phyloP scores from a whole-genome alignment of 768 basidiomycete species.

The Lactifluus subvellereus region DNA sequence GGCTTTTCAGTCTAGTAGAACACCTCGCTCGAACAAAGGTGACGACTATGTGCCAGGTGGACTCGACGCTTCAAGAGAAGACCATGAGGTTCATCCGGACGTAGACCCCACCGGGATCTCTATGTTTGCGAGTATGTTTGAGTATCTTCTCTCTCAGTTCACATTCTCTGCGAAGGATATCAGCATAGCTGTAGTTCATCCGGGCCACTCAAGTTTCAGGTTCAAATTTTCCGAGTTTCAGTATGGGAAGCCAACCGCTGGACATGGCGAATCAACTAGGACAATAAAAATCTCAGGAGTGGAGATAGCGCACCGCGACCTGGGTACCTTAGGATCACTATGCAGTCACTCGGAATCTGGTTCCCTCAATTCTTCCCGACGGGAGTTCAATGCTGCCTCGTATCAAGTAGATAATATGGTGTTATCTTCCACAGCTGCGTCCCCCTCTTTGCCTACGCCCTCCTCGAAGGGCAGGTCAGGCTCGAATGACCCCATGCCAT shows the following conservation, averaged over 20 bases:
- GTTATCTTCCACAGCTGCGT: slow-evolving; percentile 47
- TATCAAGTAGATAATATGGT: slow-evolving; percentile 24
- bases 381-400: background rate
- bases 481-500: slow-evolving; percentile 57
- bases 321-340: slow-evolving; percentile 30
- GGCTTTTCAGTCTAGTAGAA: slow-evolving; percentile 52
- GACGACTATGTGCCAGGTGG: slow-evolving; percentile 60
- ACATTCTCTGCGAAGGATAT: slow-evolving; percentile 69
- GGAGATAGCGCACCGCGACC: slow-evolving; percentile 45
- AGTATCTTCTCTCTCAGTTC: slow-evolving; percentile 71
- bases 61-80: slow-evolving; percentile 45
- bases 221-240: slow-evolving; percentile 50
- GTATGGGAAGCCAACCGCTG: slow-evolving; percentile 45
- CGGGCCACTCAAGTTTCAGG: slow-evolving; percentile 55
- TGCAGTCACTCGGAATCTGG: slow-evolving; percentile 19
- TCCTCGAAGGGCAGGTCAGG: slow-evolving; percentile 25
- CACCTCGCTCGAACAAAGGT: slow-evolving; percentile 20
- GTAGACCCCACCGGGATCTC: slow-evolving; percentile 70
- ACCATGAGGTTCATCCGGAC: slow-evolving; percentile 40
- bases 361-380: slow-evolving; percentile 14
- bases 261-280: slow-evolving; percentile 33
- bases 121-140: slow-evolving; percentile 73
- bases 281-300: slow-evolving; percentile 54
- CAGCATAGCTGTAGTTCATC: slow-evolving; percentile 62
- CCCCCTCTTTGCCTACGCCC: slow-evolving; percentile 26